Base-by-base conservation (phyloP, 2,329 filamentous ascomycete species). In the Cytospora chrysosperma region DNA sequence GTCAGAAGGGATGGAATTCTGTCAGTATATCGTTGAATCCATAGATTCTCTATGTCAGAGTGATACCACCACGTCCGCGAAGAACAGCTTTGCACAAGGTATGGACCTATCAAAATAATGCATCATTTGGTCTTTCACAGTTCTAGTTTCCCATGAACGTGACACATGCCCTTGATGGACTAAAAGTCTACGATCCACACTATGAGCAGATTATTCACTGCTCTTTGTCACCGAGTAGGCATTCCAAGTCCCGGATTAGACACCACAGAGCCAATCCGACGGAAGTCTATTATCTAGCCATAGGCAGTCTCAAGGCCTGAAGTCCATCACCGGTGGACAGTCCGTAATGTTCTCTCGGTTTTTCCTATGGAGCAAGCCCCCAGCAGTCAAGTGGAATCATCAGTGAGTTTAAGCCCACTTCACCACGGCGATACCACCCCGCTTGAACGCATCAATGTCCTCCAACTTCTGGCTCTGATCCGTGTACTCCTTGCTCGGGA, bases 401-500 rank as follows among this genome's bases (percentile, higher is more conserved):
- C 43, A 24, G 8, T 47, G 19, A 21, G 43, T 6, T 24, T 71
- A 79, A 67, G 73, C 68, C 82, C 82, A 84, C 77, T 89, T 89
- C 49, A 89, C 86, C 43, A 89, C 82, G 1, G 85, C 86, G 0
- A 83, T 87, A 24, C 86, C 87, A 15, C 87, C 86, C 73, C 82
- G 84, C 78, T 85, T 89, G 71, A 89, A 88, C 72, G 89, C 87
- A 28, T 81, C 67, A 75, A 88, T 80, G 26, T 89, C 85, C 7
- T 84, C 83, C 30, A 89, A 72, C 1, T 83, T 79, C 57, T 84
- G 70, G 10, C 73, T 75, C 75, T 88, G 88, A 70, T 95, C 90
- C 2, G 82, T 87, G 67, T 94, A 84, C 60, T 94, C 89, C 77
- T 92, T 93, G 71, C 86, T 92, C 5, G 91, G 91, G 75, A 95